Conservation (phyloP, 1,139 yeast genomes). For the Wickerhamomyces sp. region DNA sequence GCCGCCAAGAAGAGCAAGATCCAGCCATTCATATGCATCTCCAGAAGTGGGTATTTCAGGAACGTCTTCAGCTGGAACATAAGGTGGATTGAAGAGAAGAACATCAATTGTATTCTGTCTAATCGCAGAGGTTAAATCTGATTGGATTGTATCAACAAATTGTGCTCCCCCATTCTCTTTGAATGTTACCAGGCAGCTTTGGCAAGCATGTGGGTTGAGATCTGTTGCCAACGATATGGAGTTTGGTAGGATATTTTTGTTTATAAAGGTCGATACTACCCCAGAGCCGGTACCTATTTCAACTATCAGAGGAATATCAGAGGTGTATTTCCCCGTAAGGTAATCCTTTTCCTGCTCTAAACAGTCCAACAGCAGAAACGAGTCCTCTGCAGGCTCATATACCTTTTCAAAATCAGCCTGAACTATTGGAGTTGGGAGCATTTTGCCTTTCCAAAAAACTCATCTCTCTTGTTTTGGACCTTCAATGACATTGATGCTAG, state of each 20-base stretch:
- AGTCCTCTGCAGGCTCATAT: constrained; percentile 93
- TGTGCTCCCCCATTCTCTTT: constrained; percentile 37
- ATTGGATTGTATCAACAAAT: constrained; percentile 52
- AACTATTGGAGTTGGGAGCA: constrained; percentile 54
- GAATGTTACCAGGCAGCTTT: constrained; percentile 47
- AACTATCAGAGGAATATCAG: constrained; percentile 49
- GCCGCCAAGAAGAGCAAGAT: constrained; percentile 87
- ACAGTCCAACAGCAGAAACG: constrained; percentile 74
- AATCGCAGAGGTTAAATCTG: constrained; percentile 50
- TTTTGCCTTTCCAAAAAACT: constrained; percentile 16
- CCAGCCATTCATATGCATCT: constrained; percentile 65
- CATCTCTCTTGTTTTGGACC: neutral
- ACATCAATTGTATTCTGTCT: constrained; percentile 52
- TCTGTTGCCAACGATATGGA: constrained; percentile 67
- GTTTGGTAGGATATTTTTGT: constrained; percentile 42
- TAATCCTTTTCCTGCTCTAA: constrained; percentile 53
- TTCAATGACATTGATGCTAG: neutral
- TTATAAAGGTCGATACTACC: constrained; percentile 70
- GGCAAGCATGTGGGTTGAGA: constrained; percentile 73
- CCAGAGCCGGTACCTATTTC: constrained; percentile 96
- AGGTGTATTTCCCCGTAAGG: constrained; percentile 30
- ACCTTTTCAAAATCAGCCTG: constrained; percentile 49
- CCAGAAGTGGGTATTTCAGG: constrained; percentile 43
- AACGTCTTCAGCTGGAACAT: constrained; percentile 78
- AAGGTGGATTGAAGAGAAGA: constrained; percentile 88